Evolutionary conservation across 2,329 filamentous ascomycete genomes (phyloP), one percentile per base, ranked within the genome.

Genomic region (Phoma sp.): DNA sequence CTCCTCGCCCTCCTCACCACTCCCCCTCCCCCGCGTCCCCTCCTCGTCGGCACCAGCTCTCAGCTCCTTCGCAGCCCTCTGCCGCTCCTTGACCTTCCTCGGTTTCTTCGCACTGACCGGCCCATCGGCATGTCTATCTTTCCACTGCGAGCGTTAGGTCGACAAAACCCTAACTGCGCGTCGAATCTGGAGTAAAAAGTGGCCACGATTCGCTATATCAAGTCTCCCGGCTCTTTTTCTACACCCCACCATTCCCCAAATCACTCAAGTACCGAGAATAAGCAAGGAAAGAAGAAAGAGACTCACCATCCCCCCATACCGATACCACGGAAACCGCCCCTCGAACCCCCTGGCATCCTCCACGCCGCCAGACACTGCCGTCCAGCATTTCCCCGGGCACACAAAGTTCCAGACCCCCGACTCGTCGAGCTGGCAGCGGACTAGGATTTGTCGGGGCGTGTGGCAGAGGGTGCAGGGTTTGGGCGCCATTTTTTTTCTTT

Each of bases 311-410:
- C 73, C 71, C 0, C 66, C 65, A 36, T 75, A 71, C 6, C 73
- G 39, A 33, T 68, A 70, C 25, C 49, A 38, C 3, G 61, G 64
- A 48, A 46, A 66, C 29, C 53, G 25, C 0, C 57, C 63, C 36
- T 64, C 46, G 12, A 68, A 19, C 1, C 65, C 65, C 21, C 57
- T 55, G 4, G 65, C 78, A 60, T 80, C 78, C 33, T 77, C 74
- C 2, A 76, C 68, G 6, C 78, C 77, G n/a, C 78, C 78, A 1
- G 74, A 77, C 1, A 80, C 76, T 2, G 67, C 62, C 29, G 69
- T 70, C 78, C 78, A 80, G 66, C 78, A 80, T 15, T 65, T 58
- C 4, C 77, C 76, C 0, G 77, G 74, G 55, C 78, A 80, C 8
- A 81, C 71, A 47, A 80, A 77, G 58, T 79, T 71, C 78, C 78